Conservation (phyloP, 495 filamentous ascomycete genomes). For the Rusavskia elegans region DNA sequence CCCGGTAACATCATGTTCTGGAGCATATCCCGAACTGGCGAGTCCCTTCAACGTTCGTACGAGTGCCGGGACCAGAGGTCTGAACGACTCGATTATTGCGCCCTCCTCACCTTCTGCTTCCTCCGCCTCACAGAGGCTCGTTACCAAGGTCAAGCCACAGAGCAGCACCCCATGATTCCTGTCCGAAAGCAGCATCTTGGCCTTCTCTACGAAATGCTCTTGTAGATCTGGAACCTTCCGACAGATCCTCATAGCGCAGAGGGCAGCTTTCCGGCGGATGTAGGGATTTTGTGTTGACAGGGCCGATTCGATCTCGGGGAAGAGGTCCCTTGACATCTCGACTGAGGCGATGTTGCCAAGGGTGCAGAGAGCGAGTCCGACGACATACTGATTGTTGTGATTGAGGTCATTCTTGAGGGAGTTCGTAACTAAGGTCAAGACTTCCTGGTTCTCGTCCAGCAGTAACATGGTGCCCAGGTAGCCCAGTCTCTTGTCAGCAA, state of each 20-base stretch:
- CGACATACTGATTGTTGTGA: constrained; percentile 96
- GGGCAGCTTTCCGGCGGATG: constrained; percentile 86
- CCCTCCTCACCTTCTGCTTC: constrained; percentile 76
- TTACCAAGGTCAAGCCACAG: constrained; percentile 81
- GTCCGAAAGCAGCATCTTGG: constrained; percentile 74
- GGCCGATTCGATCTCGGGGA: constrained; percentile 81
- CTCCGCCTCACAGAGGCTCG: constrained; percentile 85
- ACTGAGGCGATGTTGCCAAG: constrained; percentile 93
- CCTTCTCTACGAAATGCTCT: constrained; percentile 93
- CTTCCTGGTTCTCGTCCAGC: constrained; percentile 96
- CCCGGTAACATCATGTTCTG: constrained; percentile 93
- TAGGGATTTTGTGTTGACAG: constrained; percentile 90
- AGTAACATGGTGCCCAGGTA: constrained; percentile 94
- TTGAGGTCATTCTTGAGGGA: constrained; percentile 93
- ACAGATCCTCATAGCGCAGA: constrained; percentile 99
- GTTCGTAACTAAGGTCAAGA: constrained; percentile 91
- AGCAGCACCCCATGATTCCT: constrained; percentile 88
- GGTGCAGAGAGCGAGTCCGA: constrained; percentile 87
- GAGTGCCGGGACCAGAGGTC: constrained; percentile 60
- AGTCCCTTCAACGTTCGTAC: constrained; percentile 81
- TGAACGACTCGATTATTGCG: constrained; percentile 76
- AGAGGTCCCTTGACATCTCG: constrained; percentile 98
- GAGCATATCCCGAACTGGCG: constrained; percentile 89
- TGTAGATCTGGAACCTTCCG: constrained; percentile 94
- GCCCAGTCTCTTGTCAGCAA: constrained; percentile 92